Percentiles rank a stretch among this genome's conserved stretches.
These are phyloP conservation scores for Pleurotus salmoneostramineus DNA, from an alignment of 768 basidiomycete genomes.

Conservation along the genomic window DNA sequence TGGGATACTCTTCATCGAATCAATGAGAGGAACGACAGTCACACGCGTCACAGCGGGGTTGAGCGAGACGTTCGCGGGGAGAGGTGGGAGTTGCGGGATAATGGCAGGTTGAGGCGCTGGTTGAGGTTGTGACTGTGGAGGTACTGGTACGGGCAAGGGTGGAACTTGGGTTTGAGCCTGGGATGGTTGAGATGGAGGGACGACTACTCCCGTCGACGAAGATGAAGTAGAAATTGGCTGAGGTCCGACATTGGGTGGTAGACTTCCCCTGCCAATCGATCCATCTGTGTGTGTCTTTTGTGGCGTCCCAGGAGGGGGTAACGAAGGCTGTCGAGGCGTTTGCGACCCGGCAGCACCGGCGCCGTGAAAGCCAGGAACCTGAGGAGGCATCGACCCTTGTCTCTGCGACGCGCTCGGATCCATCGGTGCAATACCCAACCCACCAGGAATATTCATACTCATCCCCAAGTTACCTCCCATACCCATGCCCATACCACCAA, in stretches of 20 bases:
- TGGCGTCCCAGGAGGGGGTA: slow-evolving; percentile 1
- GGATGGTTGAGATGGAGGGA: neutral
- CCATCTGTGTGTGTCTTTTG: neutral
- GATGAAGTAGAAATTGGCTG: neutral
- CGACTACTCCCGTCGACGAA: neutral
- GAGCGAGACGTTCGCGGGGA: slow-evolving; percentile 38
- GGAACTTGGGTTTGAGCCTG: neutral
- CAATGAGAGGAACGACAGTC: slow-evolving; percentile 54
- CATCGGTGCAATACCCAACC: neutral
- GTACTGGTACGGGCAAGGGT: neutral
- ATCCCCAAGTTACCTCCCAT: slow-evolving; percentile 20
- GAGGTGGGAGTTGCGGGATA: slow-evolving; percentile 33
- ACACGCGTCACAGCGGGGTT: slow-evolving; percentile 59
- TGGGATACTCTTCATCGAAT: slow-evolving; percentile 52
- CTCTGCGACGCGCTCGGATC: slow-evolving; percentile 20
- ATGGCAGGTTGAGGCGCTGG: slow-evolving; percentile 12
- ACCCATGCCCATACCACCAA: slow-evolving; percentile 14
- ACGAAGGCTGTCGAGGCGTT: slow-evolving; percentile 5
- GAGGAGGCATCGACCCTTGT: slow-evolving; percentile 22
- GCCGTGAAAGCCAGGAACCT: slow-evolving; percentile 5
- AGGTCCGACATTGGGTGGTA: slow-evolving; percentile 2
- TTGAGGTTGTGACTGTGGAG: neutral
- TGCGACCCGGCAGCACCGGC: neutral
- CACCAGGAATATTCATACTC: slow-evolving; percentile 13
- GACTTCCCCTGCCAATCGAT: neutral